These are phyloP conservation scores for Forsythia viridissima DNA, from an alignment of 257 asterid genomes.

Conservation along the genomic window DNA sequence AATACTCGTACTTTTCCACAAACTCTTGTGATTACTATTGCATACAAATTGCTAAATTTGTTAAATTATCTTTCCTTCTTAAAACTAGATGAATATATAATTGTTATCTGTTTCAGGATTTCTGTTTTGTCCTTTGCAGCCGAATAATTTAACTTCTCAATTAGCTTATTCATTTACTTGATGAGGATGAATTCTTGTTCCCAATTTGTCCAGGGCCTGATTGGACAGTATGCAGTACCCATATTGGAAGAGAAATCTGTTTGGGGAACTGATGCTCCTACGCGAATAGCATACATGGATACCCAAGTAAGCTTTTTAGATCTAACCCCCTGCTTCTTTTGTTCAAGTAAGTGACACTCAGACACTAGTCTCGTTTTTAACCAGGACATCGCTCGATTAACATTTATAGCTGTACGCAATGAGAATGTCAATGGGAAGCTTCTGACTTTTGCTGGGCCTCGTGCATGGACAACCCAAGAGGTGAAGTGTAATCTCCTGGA, in stretches of 20 bases:
- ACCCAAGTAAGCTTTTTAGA: slow-evolving; percentile 64
- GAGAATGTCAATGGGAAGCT: slow-evolving; percentile 81
- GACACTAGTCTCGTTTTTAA: slow-evolving; percentile 21
- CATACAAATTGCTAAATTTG: not conserved
- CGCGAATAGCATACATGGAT: slow-evolving; percentile 97
- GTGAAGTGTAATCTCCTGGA: slow-evolving; percentile 39
- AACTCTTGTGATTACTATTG: not conserved
- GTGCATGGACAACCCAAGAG: slow-evolving; percentile 99
- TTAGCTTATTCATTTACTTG: slow-evolving; percentile 19
- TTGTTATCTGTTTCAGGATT: not conserved
- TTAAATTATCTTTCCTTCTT: not conserved
- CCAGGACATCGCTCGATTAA: slow-evolving; percentile 93
- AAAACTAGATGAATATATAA: not conserved
- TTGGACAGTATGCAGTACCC: slow-evolving; percentile 99
- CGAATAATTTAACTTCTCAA: slow-evolving; percentile 11
- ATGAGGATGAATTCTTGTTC: slow-evolving; percentile 20
- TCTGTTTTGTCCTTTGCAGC: slow-evolving; percentile 4
- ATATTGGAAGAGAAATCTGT: slow-evolving; percentile 94
- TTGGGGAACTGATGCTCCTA: slow-evolving; percentile 99
- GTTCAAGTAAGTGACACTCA: slow-evolving; percentile 11
- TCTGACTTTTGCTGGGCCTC: slow-evolving; percentile 96
- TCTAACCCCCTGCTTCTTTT: slow-evolving; percentile 12
- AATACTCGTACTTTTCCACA: not conserved
- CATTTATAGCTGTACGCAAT: slow-evolving; percentile 90
- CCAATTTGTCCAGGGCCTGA: slow-evolving; percentile 64